These are phyloP conservation scores for Aureobasidium melanogenum DNA, from an alignment of 2,329 filamentous ascomycete species.

Conservation along the genomic window DNA sequence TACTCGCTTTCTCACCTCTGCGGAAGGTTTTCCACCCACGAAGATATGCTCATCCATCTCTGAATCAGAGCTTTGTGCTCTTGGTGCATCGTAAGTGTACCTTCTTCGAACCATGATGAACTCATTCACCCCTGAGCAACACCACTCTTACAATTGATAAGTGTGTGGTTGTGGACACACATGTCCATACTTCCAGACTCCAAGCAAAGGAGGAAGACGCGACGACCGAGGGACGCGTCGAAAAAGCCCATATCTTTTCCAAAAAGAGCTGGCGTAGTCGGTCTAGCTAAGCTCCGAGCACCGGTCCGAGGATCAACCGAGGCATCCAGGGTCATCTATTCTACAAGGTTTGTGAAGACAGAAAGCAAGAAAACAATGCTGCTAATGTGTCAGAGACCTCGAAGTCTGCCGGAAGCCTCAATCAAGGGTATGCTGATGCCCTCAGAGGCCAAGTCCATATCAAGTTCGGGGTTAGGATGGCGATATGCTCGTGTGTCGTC, in stretches of 20 bases:
- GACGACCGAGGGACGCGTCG: slow-evolving; percentile 3
- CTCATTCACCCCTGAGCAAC: not conserved
- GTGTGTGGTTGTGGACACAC: not conserved
- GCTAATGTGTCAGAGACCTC: not conserved
- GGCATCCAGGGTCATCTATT: not conserved
- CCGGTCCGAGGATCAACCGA: not conserved
- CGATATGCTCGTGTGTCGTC: not conserved
- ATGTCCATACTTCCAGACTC: not conserved
- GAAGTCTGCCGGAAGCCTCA: not conserved
- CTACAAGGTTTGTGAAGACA: not conserved
- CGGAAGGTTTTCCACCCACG: not conserved
- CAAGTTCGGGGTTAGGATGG: not conserved
- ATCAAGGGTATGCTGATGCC: not conserved
- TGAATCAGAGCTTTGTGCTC: not conserved
- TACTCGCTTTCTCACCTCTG: not conserved
- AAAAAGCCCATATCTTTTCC: not conserved
- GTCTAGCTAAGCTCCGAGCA: not conserved
- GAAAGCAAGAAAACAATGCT: not conserved
- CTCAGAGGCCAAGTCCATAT: not conserved
- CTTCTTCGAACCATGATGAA: not conserved
- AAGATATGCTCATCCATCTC: not conserved
- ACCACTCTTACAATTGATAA: not conserved
- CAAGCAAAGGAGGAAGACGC: not conserved
- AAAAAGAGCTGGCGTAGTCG: not conserved
- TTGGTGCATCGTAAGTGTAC: not conserved